A percentile compares a stretch with the other conserved stretches of the same genome.
These are phyloP conservation scores for Fraxinus albicans DNA, from an alignment of 305 asterid species.

Conservation along the genomic window DNA sequence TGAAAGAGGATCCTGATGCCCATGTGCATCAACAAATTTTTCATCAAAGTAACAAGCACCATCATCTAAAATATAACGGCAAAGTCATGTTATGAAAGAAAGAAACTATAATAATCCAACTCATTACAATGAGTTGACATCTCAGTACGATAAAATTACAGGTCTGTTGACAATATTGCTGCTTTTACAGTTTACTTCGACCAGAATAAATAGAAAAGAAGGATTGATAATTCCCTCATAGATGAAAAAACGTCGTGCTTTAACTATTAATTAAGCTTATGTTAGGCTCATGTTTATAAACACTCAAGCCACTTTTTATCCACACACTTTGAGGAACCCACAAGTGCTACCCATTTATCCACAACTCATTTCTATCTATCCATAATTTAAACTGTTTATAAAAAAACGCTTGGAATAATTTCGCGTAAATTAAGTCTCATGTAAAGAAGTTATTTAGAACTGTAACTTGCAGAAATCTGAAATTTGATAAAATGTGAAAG, in stretches of 20 bases:
- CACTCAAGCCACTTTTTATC: no score
- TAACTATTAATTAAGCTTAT: background rate
- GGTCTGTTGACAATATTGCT: background rate
- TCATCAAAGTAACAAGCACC: slow-evolving; percentile 86
- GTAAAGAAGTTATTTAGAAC: background rate
- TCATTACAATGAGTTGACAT: slow-evolving; percentile 11
- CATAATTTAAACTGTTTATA: background rate
- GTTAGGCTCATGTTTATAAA: background rate
- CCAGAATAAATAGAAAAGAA: slow-evolving; percentile 10
- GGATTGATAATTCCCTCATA: background rate
- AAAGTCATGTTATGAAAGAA: slow-evolving; percentile 14
- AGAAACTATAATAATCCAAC: slow-evolving; percentile 14
- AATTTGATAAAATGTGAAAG: background rate
- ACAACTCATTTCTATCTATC: background rate
- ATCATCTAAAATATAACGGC: slow-evolving; percentile 51
- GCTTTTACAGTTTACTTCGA: slow-evolving; percentile 6
- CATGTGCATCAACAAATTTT: slow-evolving; percentile 39
- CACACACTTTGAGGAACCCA: background rate
- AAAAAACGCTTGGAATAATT: background rate
- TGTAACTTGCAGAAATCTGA: background rate
- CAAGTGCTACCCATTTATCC: background rate
- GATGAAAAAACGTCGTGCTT: background rate
- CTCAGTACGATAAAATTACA: background rate
- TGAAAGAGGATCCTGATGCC: slow-evolving; percentile 74
- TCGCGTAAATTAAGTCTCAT: background rate